Base-by-base conservation (phyloP, 306 rosid species). In the Alnus glutinosa region DNA sequence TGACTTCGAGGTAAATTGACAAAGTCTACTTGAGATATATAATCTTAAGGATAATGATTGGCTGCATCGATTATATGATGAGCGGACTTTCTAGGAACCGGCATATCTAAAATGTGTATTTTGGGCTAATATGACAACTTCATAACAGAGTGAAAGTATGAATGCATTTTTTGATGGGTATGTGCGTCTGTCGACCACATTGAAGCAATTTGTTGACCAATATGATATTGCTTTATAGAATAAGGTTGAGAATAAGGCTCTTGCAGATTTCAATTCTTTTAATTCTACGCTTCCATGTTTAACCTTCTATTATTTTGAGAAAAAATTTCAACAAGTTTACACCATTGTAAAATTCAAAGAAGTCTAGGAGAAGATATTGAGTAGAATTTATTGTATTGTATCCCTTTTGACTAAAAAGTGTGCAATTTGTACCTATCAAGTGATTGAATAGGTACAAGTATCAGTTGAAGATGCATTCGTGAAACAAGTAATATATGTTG, bases 311-410 rank as follows among this genome's bases (percentile, higher is more conserved):
- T 78, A 58, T 57, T 58, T 75, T 49, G 82, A 78, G 62, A 30
- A 34, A 50, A 70, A 71, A 34, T 58, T 71, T 58, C 72, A 78
- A 58, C 71, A 48, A 5, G 52, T 12, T 34, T 78, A 62, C 19
- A 76, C 79, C 30, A 64, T 47, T 49, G 63, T 14, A 12, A 76
- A 76, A 64, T 76, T 76, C 59, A 76, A 47, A 12, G 82, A 78
- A 51, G 69, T 79, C 39, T 64, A 71, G n/a, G 36, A 52, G 4
- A 34, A 71, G 59, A 36, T n/a, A 37, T 70, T 12, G 50, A 62
- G 63, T 34, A 71, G 44, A 28, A 79, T 79, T 59, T 79, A 61
- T 50, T 79, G 64, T 55, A 71, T 71, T 69, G 9, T 1, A 0
- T 49, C 52, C 2, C 52, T 49, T 49, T 10, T 49, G 9, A 49